These are phyloP conservation scores for Suillus paluster DNA, from an alignment of 768 basidiomycete genomes.

Conservation along the genomic window DNA sequence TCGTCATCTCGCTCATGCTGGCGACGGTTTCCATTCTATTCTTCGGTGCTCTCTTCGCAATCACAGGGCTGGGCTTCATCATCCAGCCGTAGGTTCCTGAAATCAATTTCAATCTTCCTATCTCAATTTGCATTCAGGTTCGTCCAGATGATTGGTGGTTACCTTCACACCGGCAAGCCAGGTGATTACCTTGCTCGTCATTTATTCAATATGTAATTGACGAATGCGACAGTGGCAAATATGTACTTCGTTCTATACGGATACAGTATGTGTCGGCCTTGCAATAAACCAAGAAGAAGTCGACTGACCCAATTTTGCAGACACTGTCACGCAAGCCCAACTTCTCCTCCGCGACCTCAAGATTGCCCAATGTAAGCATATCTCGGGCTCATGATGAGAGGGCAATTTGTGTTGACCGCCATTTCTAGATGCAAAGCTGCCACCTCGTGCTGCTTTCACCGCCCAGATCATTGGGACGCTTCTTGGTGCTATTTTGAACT, in stretches of 20 bases:
- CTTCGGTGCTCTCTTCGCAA: conserved; percentile 49
- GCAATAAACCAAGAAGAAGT: neutral
- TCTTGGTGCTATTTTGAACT: conserved; percentile 38
- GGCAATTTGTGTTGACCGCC: neutral
- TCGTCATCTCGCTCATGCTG: conserved; percentile 47
- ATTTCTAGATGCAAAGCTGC: conserved; percentile 57
- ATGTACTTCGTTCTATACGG: conserved; percentile 48
- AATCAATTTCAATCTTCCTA: neutral
- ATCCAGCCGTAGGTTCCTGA: conserved; percentile 39
- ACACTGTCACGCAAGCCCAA: conserved; percentile 50
- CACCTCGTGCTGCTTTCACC: conserved; percentile 66
- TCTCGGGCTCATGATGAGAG: no score
- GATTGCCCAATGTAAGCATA: conserved; percentile 44
- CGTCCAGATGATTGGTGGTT: conserved; percentile 49
- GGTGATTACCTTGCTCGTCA: neutral
- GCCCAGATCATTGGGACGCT: conserved; percentile 72
- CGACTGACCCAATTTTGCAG: conserved; percentile 20
- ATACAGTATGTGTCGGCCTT: conserved; percentile 38
- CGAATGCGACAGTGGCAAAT: conserved; percentile 26
- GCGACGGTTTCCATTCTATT: conserved; percentile 50
- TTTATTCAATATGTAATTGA: neutral
- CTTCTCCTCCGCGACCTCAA: conserved; percentile 52
- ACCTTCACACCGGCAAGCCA: conserved; percentile 35
- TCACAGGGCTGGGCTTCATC: conserved; percentile 49
- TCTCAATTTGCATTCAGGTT: conserved; percentile 30